phyloP scores from a whole-genome alignment of 164 flowering plant genomes.

The Stephania cephalantha region DNA sequence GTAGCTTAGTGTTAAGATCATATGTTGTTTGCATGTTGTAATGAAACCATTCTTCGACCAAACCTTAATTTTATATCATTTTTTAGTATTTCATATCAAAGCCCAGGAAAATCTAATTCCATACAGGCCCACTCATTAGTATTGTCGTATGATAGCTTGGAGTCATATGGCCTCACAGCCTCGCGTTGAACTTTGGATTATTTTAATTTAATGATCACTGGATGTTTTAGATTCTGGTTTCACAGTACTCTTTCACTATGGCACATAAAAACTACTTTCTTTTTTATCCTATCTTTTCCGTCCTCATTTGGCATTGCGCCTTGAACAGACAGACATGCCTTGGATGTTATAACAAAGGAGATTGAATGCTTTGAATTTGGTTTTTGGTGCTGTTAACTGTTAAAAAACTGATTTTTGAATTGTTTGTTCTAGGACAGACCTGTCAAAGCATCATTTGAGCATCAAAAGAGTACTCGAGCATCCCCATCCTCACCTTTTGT shows the following conservation, averaged over 20 bases:
- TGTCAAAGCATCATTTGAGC: slow-evolving; percentile 21
- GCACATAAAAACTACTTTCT: not conserved
- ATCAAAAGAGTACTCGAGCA: slow-evolving; percentile 23
- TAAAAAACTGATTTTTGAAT: not conserved
- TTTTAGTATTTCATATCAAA: no score
- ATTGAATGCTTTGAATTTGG: not conserved
- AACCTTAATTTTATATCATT: no score
- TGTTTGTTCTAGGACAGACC: slow-evolving; percentile 29
- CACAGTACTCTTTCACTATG: not conserved
- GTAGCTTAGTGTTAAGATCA: not conserved
- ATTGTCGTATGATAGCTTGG: not conserved
- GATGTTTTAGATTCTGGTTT: not conserved
- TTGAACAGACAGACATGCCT: not conserved
- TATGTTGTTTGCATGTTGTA: not conserved
- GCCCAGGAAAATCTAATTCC: no score
- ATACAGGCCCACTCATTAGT: not conserved
- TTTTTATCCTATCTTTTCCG: not conserved
- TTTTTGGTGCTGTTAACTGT: not conserved
- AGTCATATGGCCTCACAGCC: not conserved
- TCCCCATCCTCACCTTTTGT: slow-evolving; percentile 25
- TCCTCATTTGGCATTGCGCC: not conserved
- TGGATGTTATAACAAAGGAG: not conserved
- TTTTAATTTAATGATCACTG: no score
- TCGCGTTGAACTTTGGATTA: not conserved
- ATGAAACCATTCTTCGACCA: not conserved